Base-by-base conservation (phyloP, 306 rosid species). In the Comarum palustre region DNA sequence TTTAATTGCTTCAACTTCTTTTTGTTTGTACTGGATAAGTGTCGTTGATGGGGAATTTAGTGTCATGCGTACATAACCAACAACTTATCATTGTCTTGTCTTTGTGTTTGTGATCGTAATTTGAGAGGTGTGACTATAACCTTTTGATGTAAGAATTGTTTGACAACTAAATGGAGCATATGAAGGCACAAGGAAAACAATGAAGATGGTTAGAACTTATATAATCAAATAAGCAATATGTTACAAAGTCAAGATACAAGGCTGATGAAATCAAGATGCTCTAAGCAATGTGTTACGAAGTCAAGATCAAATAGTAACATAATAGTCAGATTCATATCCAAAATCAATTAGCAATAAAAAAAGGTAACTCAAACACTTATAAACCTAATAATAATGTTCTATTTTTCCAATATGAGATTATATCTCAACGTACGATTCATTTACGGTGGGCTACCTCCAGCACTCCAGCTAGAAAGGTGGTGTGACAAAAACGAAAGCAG, bases 391-490 rank as follows among this genome's bases (percentile, higher is more conserved):
- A n/a, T n/a, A n/a, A n/a, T n/a, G n/a, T n/a, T n/a, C n/a, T n/a
- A n/a, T n/a, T n/a, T n/a, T n/a, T n/a, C n/a, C n/a, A n/a, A n/a
- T n/a, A n/a, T n/a, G n/a, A n/a, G n/a, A n/a, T n/a, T n/a, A n/a
- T n/a, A n/a, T n/a, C n/a, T n/a, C n/a, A n/a, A n/a, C n/a, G n/a
- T n/a, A n/a, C n/a, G n/a, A n/a, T n/a, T n/a, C 69, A 75, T 84
- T 73, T 84, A 80, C 84, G 80, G 29, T 51, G 73, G 64, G 43
- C 34, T 57, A 55, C 48, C 72, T 77, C 27, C 42, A n/a, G 55
- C 73, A n/a, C 25, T 51, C 25, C 11, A 19, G 24, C 57, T 4
- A 55, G 54, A 63, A 63, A 78, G 77, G 66, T 68, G 32, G 38
- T 17, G 10, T 29, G 19, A 32, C 20, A 24, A 43, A 57, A 20